These are phyloP conservation scores for Mycena indigotica DNA, from an alignment of 768 basidiomycete species.

Conservation along the genomic window DNA sequence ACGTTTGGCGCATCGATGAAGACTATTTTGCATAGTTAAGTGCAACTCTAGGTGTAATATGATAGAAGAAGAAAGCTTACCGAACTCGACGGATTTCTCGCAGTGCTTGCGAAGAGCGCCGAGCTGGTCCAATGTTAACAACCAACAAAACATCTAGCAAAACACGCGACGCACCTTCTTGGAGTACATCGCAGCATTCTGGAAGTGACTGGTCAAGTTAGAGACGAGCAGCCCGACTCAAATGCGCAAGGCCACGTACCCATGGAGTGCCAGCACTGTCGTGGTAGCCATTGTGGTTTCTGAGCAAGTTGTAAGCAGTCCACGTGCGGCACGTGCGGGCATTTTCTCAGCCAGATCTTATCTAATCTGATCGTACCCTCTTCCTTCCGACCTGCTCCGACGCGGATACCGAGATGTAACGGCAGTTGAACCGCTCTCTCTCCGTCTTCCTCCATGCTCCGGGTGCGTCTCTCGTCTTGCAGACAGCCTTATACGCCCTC, in stretches of 20 bases:
- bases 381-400: slow-evolving; percentile 16
- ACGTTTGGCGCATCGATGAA: slow-evolving; percentile 74
- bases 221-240: background rate
- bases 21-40: too few relatives aligned
- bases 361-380: slow-evolving; percentile 8
- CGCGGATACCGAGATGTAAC: background rate
- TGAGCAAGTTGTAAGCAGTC: background rate
- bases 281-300: background rate
- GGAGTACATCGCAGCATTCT: slow-evolving; percentile 70
- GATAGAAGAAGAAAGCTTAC: too few relatives aligned
- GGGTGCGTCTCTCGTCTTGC: background rate
- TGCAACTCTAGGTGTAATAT: too few relatives aligned
- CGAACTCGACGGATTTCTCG: slow-evolving; percentile 65
- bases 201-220: slow-evolving; percentile 54
- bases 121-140: too few relatives aligned
- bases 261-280: slow-evolving; percentile 45
- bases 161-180: too few relatives aligned
- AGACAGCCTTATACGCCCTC: background rate
- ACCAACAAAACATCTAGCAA: too few relatives aligned
- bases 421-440: slow-evolving; percentile 4
- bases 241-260: slow-evolving; percentile 34
- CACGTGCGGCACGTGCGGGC: background rate
- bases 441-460: slow-evolving; percentile 2
- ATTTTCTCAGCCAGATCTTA: background rate
- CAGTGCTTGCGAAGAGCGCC: slow-evolving; percentile 74